phyloP scores from a whole-genome alignment of 495 filamentous ascomycete species.

The Penicillium nucicola region DNA sequence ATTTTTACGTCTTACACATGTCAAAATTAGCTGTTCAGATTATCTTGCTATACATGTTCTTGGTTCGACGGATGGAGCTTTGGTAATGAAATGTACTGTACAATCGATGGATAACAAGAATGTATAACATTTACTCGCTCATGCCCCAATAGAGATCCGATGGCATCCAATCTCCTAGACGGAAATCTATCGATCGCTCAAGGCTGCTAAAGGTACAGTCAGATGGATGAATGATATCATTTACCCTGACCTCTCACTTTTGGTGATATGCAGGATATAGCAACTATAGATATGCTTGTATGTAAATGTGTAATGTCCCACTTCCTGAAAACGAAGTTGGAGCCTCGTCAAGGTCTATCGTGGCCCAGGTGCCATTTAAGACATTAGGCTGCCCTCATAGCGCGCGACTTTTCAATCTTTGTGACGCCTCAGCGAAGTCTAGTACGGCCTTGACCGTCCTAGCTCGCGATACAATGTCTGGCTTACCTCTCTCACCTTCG shows the following conservation, averaged over 20 bases:
- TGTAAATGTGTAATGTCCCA: slow-evolving; percentile 7
- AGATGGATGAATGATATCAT: too few relatives aligned
- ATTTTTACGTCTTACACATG: too few relatives aligned
- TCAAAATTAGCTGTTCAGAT: too few relatives aligned
- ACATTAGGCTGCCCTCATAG: slow-evolving; percentile 20
- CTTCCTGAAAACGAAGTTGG: slow-evolving; percentile 18
- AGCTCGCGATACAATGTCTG: too few relatives aligned
- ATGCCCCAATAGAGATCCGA: background rate
- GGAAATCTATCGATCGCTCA: background rate
- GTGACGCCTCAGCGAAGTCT: background rate
- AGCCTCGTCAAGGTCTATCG: slow-evolving; percentile 19
- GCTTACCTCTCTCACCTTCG: too few relatives aligned
- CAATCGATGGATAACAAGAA: too few relatives aligned
- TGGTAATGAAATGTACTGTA: too few relatives aligned
- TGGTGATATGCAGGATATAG: too few relatives aligned
- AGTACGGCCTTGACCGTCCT: background rate
- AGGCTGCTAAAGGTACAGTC: background rate
- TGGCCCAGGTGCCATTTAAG: slow-evolving; percentile 15
- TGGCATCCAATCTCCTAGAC: background rate
- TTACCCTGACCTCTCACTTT: too few relatives aligned
- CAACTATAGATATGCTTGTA: slow-evolving; percentile 2
- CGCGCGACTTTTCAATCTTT: slow-evolving; percentile 12
- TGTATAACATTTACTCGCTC: background rate
- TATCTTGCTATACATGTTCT: too few relatives aligned
- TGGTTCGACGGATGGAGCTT: too few relatives aligned